Base-by-base conservation (phyloP, 768 basidiomycete species). In the Tremella yokohamensis region DNA sequence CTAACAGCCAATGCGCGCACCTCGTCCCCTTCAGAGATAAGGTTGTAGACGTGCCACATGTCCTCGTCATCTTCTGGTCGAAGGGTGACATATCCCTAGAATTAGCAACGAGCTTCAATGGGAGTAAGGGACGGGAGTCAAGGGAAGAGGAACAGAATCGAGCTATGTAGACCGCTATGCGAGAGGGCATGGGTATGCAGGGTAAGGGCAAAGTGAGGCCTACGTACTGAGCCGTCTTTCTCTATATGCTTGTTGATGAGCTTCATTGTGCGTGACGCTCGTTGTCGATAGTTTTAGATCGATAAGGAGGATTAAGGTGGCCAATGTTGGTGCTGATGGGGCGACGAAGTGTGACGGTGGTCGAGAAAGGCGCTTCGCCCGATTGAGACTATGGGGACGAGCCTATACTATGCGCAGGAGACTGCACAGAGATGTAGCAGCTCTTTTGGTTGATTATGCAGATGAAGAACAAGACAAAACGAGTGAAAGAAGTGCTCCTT, bases 41-140 rank as follows among this genome's bases (percentile, higher is more conserved):
- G 81, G 79, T 99, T 98, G 78, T 98, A 99, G 25, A 97, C 81
- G 81, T 99, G 96, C 93, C 94, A 99, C 88, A 99, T 96, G 76
- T 99, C 96, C 78, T 99, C 96, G 69, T 97, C 91, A 67, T 98
- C 93, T 76, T 99, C 92, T 3, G 94, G 93, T 49, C 90, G 85
- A 45, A 97, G 81, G n/a, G 85, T 90, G 61, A 96, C 88, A 83
- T 92, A 84, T 16, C 94, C 94, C 90, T 93, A 20, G 52, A 49
- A 76, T 51, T 4, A 24, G 37, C 48, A 18, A 13, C 48, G 29
- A 2, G 22, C 20, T n/a, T n/a, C n/a, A n/a, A n/a, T n/a, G n/a
- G n/a, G n/a, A n/a, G n/a, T n/a, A n/a, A 16, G 19, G 56, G 8
- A 44, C 19, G n/a, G n/a, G n/a, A n/a, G n/a, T n/a, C n/a, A n/a